phyloP scores from a whole-genome alignment of 2,329 filamentous ascomycete genomes.

The Trichoderma afroharzianum region DNA sequence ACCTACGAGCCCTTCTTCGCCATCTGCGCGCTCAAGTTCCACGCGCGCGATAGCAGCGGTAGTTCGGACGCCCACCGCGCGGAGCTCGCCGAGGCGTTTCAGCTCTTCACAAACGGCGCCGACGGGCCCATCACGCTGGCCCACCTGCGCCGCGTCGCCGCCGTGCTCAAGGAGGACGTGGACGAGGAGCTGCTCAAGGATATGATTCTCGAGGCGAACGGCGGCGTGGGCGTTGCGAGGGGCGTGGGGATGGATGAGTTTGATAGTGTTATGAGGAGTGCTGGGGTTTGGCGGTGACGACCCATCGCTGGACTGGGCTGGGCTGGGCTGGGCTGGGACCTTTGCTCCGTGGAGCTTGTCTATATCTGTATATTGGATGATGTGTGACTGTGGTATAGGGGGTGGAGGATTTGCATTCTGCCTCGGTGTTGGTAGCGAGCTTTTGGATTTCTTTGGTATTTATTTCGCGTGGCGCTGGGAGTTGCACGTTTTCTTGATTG shows the following conservation, averaged over 20 bases:
- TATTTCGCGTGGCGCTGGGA: conserved; percentile 1
- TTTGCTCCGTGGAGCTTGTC: neutral
- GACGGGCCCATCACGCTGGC: conserved; percentile 67
- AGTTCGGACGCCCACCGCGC: conserved; percentile 52
- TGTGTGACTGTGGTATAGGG: neutral
- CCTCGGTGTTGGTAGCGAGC: neutral
- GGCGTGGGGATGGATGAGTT: conserved; percentile 80
- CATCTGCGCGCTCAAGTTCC: conserved; percentile 82
- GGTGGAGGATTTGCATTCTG: neutral
- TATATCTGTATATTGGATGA: neutral
- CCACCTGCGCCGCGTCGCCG: conserved; percentile 75
- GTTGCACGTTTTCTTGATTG: neutral
- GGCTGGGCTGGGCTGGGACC: neutral
- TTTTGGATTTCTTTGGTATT: neutral
- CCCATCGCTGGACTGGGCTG: neutral
- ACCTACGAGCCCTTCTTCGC: conserved; percentile 79
- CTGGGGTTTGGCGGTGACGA: conserved; percentile 70
- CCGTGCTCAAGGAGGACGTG: conserved; percentile 78
- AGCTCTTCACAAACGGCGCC: conserved; percentile 65
- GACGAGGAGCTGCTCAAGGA: conserved; percentile 80
- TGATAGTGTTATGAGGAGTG: conserved; percentile 77
- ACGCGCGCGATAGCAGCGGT: conserved; percentile 52
- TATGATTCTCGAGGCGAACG: conserved; percentile 95
- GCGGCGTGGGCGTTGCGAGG: conserved; percentile 64
- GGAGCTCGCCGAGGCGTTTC: conserved; percentile 79